These are phyloP conservation scores for Perkinsus olseni DNA, from an alignment of 169 alveolate species.

Conservation along the genomic window DNA sequence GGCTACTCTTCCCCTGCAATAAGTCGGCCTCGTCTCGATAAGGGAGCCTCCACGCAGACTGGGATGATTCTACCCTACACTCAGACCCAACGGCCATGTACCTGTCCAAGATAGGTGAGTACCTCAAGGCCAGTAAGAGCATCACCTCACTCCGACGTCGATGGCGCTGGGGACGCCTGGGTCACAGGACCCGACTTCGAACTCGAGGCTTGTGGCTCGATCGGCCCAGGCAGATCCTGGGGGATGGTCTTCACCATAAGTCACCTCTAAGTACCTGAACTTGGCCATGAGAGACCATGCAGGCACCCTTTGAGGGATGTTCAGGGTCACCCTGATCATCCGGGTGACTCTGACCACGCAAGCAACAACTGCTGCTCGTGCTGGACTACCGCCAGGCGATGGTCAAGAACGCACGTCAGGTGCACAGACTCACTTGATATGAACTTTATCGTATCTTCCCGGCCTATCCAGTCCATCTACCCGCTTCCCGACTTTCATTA, in stretches of 20 bases:
- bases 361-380: no score
- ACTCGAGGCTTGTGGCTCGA: not conserved
- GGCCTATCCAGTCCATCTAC: not conserved
- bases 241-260: not conserved
- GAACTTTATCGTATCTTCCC: not conserved
- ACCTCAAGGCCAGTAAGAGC: no score
- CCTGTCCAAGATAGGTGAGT: not conserved
- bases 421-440: not conserved
- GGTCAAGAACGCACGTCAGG: no score
- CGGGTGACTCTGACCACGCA: no score
- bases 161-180: not conserved
- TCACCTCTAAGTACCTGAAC: not conserved
- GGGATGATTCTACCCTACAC: not conserved
- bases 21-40: not conserved
- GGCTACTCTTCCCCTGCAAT: not conserved
- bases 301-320: no score
- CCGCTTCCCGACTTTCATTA: not conserved
- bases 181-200: not conserved
- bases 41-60: not conserved
- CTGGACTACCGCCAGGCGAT: no score
- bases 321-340: no score
- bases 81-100: not conserved
- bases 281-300: no score
- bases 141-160: not conserved
- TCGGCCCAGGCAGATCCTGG: no score